Evolutionary conservation across 1,284 basidiomycete genomes (phyloP), one percentile per base, ranked within the genome.

Genomic region (Melampsora occidentalis): DNA sequence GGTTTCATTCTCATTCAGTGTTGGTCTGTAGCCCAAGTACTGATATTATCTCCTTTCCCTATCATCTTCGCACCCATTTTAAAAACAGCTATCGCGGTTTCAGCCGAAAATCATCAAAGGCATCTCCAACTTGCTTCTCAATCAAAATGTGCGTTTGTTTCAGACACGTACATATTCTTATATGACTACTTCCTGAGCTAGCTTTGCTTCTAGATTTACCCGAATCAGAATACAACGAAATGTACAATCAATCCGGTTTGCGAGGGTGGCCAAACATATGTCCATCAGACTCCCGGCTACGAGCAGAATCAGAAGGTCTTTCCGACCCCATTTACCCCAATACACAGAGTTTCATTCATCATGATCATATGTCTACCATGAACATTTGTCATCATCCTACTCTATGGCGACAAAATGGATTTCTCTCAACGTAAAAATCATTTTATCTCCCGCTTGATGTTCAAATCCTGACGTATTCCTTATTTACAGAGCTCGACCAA

Each of bases 301-400:
- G 72, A 5, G 25, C 35, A 25, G 28, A 75, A 25, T 25, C 62
- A 25, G 65, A 75, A 65, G 72, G 72, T 22, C 59, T 75, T n/a
- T n/a, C 22, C 12, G 28, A 59, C 10, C 57, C 57, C 10, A 25
- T 31, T 31, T 14, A 25, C 9, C 51, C 64, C n/a, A 64, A 65
- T 7, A 35, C 49, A 9, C 64, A 68, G 39, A 75, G 72, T 31
- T 75, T 61, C 42, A 75, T 75, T 35, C 53, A 68, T 33, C 16
- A 46, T 46, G 72, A 75, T 49, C 72, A 65, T 46, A 35, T 68
- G 22, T 49, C 65, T 25, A 53, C 72, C 1, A 53, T 63, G 31
- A 68, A 62, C 65, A 65, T 68, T 28, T 75, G 72, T 68, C 53
- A 75, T 35, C 72, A 75, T 62, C 72, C 72, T 20, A 33, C 59